phyloP scores from a whole-genome alignment of 1,284 basidiomycete genomes.

The Ustilago esculenta region DNA sequence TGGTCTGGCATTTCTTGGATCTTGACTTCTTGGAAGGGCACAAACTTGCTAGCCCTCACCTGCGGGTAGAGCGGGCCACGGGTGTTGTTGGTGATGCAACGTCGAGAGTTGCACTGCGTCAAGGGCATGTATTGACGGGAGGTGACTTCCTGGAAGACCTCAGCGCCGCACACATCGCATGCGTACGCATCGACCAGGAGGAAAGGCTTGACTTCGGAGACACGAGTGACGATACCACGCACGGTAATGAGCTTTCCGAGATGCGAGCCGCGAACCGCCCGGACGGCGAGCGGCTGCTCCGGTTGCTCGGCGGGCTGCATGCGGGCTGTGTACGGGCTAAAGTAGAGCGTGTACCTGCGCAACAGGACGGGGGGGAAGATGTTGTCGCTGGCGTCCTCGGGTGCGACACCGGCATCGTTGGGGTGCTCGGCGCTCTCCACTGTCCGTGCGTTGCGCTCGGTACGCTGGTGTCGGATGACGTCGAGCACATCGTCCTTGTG shows the following conservation, averaged over 20 bases:
- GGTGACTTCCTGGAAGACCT: constrained; percentile 98
- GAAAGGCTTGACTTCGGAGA: constrained; percentile 97
- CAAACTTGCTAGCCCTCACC: constrained; percentile 94
- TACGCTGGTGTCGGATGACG: constrained; percentile 77
- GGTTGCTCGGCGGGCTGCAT: neutral
- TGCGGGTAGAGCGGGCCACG: constrained; percentile 96
- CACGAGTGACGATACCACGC: constrained; percentile 96
- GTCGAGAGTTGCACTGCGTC: constrained; percentile 74
- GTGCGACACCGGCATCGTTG: constrained; percentile 29
- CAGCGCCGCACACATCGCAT: constrained; percentile 96
- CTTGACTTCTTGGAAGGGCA: constrained; percentile 97
- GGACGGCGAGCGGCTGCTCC: constrained; percentile 77
- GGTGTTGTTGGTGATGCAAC: constrained; percentile 87
- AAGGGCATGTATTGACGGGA: constrained; percentile 91
- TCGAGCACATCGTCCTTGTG: constrained; percentile 72
- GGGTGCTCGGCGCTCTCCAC: constrained; percentile 68
- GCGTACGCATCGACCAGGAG: constrained; percentile 98
- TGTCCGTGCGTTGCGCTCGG: constrained; percentile 82
- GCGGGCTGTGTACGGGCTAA: constrained; percentile 77
- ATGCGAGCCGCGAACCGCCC: constrained; percentile 84
- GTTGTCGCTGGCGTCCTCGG: constrained; percentile 44
- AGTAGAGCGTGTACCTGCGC: constrained; percentile 94
- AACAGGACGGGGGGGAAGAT: constrained; percentile 81
- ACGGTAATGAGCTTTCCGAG: constrained; percentile 93
- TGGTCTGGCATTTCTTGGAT: constrained; percentile 99